Evolutionary conservation across 805 yeast genomes (phyloP).

Genomic region (Wickerhamia fluorescens): DNA sequence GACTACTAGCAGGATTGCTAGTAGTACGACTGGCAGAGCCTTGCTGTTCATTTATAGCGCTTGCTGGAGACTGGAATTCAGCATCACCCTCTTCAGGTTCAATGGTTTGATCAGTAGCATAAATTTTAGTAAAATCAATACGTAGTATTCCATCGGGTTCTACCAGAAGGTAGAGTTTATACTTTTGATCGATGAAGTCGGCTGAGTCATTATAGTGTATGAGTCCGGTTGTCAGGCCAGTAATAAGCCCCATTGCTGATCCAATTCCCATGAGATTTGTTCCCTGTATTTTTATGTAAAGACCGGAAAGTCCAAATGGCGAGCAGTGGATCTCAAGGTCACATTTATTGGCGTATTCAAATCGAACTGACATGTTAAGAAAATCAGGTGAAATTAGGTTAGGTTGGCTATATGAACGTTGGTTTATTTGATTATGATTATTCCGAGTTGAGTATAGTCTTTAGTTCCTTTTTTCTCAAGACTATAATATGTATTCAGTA

Average conservation of each 20-base stretch:
- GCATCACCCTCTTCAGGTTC: conserved; percentile 1
- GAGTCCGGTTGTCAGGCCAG: conserved; percentile 43
- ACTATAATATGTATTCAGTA: no score
- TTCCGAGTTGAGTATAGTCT: no score
- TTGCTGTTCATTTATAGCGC: conserved; percentile 3
- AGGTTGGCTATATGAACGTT: no score
- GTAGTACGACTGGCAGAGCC: conserved; percentile 1
- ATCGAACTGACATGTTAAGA: no score
- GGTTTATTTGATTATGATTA: no score
- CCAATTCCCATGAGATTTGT: conserved; percentile 49
- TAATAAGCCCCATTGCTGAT: conserved; percentile 49
- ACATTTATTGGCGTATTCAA: conserved; percentile 43
- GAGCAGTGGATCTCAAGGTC: conserved; percentile 50
- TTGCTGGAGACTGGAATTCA: no score
- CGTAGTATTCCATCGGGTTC: conserved; percentile 41
- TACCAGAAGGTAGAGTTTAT: conserved; percentile 42
- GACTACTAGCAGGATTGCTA: not conserved
- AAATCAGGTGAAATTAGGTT: no score
- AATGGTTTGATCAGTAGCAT: conserved; percentile 8
- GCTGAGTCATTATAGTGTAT: conserved; percentile 43
- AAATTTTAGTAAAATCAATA: conserved; percentile 44
- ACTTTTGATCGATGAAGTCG: conserved; percentile 41
- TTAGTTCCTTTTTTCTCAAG: no score
- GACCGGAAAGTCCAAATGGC: conserved; percentile 48
- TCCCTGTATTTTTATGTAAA: conserved; percentile 41